phyloP scores from a whole-genome alignment of 768 basidiomycete species.

The Chalciporus piperatus region DNA sequence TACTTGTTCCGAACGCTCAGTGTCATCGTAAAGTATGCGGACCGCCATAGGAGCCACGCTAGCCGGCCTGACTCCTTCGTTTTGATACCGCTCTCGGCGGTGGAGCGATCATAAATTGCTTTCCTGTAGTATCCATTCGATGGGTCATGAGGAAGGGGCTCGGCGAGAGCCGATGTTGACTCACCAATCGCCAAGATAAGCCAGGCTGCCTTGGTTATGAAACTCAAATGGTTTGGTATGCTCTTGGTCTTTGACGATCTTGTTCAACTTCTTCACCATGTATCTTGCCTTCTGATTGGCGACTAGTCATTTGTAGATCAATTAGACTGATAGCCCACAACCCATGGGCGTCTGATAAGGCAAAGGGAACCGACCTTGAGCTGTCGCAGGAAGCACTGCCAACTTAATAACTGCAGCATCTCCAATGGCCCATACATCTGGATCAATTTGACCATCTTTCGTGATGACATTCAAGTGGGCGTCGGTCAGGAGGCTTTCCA shows the following conservation, averaged over 20 bases:
- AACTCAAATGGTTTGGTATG: conserved; percentile 60
- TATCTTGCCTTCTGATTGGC: conserved; percentile 77
- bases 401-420: conserved; percentile 66
- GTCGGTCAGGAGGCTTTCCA: conserved; percentile 45
- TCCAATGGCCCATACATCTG: conserved; percentile 79
- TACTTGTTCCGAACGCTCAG: conserved; percentile 70
- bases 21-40: conserved; percentile 78
- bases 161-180: conserved; percentile 19
- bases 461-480: conserved; percentile 60
- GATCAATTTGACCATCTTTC: conserved; percentile 50
- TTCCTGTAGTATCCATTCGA: conserved; percentile 44
- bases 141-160: conserved; percentile 4
- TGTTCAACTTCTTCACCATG: conserved; percentile 64
- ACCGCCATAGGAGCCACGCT: conserved; percentile 80
- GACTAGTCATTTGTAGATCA: conserved; percentile 40
- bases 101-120: conserved; percentile 71
- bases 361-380: conserved; percentile 55
- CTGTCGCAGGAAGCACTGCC: conserved; percentile 72
- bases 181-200: conserved; percentile 76
- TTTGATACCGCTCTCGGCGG: conserved; percentile 46
- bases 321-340: conserved; percentile 16
- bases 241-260: conserved; percentile 48
- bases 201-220: conserved; percentile 69
- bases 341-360: conserved; percentile 13
- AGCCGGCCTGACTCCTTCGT: conserved; percentile 62